These are phyloP conservation scores for Venturia pyrina DNA, from an alignment of 2,329 filamentous ascomycete genomes.

Conservation along the genomic window DNA sequence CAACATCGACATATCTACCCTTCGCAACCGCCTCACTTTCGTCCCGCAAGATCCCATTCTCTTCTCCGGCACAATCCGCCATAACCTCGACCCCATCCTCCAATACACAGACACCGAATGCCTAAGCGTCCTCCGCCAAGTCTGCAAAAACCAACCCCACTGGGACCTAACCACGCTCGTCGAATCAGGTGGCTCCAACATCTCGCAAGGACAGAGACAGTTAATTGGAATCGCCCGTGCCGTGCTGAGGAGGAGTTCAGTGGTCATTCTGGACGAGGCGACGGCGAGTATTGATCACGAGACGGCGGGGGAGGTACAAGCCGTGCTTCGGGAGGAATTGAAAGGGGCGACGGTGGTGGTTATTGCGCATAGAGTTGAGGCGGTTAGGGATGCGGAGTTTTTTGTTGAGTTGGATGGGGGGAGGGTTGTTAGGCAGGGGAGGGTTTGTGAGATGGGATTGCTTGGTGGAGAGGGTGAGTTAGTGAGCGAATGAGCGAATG, in stretches of 20 bases:
- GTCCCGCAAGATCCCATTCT: conserved; percentile 58
- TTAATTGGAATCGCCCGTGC: conserved; percentile 54
- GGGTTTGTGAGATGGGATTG: conserved; percentile 20
- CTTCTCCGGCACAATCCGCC: conserved; percentile 50
- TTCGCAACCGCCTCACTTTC: conserved; percentile 53
- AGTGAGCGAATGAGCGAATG: no score
- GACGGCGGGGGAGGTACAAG: conserved; percentile 47
- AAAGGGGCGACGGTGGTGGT: conserved; percentile 51
- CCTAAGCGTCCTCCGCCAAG: conserved; percentile 40
- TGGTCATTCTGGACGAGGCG: conserved; percentile 54
- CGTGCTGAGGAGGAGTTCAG: conserved; percentile 47
- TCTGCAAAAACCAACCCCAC: conserved; percentile 46
- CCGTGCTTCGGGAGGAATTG: conserved; percentile 46
- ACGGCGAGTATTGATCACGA: conserved; percentile 40
- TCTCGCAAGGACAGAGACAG: conserved; percentile 56
- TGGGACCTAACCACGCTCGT: conserved; percentile 48
- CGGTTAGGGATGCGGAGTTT: conserved; percentile 48
- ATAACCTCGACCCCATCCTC: conserved; percentile 52
- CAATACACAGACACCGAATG: conserved; percentile 49
- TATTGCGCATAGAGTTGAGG: conserved; percentile 55
- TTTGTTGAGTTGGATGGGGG: conserved; percentile 46
- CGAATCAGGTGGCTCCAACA: conserved; percentile 50
- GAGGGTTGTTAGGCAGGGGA: conserved; percentile 26
- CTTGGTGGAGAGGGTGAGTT: conserved; percentile 18
- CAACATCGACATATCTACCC: conserved; percentile 46